Conservation (phyloP, 352 stramenopile species). For the Pythium rishiriense region DNA sequence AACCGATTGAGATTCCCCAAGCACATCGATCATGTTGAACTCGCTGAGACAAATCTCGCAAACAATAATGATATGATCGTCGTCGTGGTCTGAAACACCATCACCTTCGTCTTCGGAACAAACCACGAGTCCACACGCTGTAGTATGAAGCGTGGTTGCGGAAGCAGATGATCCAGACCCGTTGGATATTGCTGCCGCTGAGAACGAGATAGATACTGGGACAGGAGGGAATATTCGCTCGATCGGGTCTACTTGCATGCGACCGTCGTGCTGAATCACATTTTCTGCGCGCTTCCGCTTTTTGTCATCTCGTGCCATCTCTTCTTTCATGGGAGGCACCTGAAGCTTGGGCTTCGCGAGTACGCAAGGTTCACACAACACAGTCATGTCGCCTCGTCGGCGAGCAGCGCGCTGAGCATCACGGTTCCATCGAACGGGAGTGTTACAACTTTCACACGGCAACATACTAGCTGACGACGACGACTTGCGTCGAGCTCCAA, state of each 20-base stretch:
- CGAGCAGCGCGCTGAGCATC: slow-evolving; percentile 23
- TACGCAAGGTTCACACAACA: slow-evolving; percentile 19
- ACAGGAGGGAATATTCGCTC: slow-evolving; percentile 26
- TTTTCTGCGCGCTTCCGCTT: slow-evolving; percentile 32
- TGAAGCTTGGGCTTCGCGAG: not conserved
- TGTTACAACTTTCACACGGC: slow-evolving; percentile 13
- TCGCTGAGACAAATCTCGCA: slow-evolving; percentile 78
- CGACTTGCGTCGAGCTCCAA: not conserved
- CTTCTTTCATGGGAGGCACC: not conserved
- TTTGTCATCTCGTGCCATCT: slow-evolving; percentile 16
- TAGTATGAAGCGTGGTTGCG: not conserved
- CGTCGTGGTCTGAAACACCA: slow-evolving; percentile 35
- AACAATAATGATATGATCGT: slow-evolving; percentile 56
- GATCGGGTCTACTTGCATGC: slow-evolving; percentile 20
- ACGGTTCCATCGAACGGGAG: slow-evolving; percentile 20
- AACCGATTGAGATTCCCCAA: slow-evolving; percentile 39
- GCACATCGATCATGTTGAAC: slow-evolving; percentile 67
- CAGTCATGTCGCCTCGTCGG: slow-evolving; percentile 7
- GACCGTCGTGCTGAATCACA: slow-evolving; percentile 17
- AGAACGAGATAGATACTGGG: slow-evolving; percentile 18
- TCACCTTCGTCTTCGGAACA: slow-evolving; percentile 48
- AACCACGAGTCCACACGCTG: slow-evolving; percentile 33
- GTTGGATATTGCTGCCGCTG: slow-evolving; percentile 5
- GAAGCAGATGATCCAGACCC: not conserved
- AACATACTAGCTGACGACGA: not conserved